Evolutionary conservation across 1,284 basidiomycete genomes (phyloP).

Genomic region (Phellinidium pouzarii): DNA sequence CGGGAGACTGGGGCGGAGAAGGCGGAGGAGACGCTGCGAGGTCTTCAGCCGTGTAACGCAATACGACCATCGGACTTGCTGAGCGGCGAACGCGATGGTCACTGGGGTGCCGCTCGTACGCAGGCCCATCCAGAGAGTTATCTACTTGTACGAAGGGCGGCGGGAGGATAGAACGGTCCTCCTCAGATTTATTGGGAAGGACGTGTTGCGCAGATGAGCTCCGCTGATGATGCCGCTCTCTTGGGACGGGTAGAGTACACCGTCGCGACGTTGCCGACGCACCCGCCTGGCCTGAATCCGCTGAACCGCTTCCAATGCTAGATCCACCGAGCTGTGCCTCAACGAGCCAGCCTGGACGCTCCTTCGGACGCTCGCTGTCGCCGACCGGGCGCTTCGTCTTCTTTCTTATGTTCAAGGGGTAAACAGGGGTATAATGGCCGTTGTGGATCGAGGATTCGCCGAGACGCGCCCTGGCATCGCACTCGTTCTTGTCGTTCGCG

Average conservation of each 20-base stretch:
- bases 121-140: slow-evolving; percentile 35
- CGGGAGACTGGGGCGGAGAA: slow-evolving; percentile 14
- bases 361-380: slow-evolving; percentile 19
- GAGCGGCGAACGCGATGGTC: slow-evolving; percentile 24
- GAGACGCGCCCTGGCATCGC: slow-evolving; percentile 32
- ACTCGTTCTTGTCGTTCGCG: slow-evolving; percentile 42
- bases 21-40: slow-evolving; percentile 15
- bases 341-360: slow-evolving; percentile 30
- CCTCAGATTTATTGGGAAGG: slow-evolving; percentile 23
- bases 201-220: slow-evolving; percentile 15
- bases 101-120: slow-evolving; percentile 30
- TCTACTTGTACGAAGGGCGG: slow-evolving; percentile 34
- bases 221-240: slow-evolving; percentile 10
- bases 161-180: slow-evolving; percentile 33
- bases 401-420: slow-evolving; percentile 27
- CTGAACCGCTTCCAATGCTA: background rate
- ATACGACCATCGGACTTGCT: slow-evolving; percentile 24
- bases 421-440: slow-evolving; percentile 18
- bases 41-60: slow-evolving; percentile 13
- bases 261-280: slow-evolving; percentile 12
- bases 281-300: slow-evolving; percentile 1
- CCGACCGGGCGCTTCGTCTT: slow-evolving; percentile 21
- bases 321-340: slow-evolving; percentile 24
- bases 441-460: slow-evolving; percentile 1
- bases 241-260: slow-evolving; percentile 17